phyloP scores from a whole-genome alignment of 345 rosid species.

The Anastatica hierochuntica region DNA sequence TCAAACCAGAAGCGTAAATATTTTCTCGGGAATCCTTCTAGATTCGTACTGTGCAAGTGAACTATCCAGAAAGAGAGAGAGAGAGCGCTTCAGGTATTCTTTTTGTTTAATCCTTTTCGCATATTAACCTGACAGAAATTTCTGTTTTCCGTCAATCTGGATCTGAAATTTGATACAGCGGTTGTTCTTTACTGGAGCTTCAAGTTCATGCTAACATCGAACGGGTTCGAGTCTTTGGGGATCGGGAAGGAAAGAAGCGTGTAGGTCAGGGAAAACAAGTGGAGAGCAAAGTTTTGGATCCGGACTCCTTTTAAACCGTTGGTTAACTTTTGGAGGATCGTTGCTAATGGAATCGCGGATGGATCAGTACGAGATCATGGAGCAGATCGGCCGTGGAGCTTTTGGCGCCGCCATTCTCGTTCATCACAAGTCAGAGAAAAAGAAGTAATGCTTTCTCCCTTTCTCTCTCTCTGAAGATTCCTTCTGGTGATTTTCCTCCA shows the following conservation, averaged over 20 bases:
- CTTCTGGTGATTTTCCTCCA: not conserved
- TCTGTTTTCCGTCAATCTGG: constrained; percentile 10
- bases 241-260: constrained; percentile 18
- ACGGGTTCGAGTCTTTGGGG: constrained; percentile 1
- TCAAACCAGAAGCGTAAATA: constrained; percentile 7
- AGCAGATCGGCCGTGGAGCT: constrained; percentile 98
- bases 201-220: not conserved
- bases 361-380: constrained; percentile 99
- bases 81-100: not conserved
- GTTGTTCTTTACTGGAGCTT: too few species aligned
- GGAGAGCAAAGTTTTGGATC: constrained; percentile 6
- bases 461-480: not conserved
- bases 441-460: constrained; percentile 38
- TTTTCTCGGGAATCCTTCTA: constrained; percentile 3
- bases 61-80: constrained; percentile 8
- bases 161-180: constrained; percentile 22
- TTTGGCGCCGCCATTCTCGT: constrained; percentile 98
- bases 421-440: constrained; percentile 80
- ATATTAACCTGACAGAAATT: constrained; percentile 3
- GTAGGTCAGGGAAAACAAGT: constrained; percentile 11
- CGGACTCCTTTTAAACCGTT: not conserved
- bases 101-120: constrained; percentile 2
- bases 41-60: constrained; percentile 24
- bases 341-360: constrained; percentile 73
- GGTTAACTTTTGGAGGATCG: not conserved